Conservation (phyloP, 2,329 filamentous ascomycete genomes). For the Sporothrix globosa region DNA sequence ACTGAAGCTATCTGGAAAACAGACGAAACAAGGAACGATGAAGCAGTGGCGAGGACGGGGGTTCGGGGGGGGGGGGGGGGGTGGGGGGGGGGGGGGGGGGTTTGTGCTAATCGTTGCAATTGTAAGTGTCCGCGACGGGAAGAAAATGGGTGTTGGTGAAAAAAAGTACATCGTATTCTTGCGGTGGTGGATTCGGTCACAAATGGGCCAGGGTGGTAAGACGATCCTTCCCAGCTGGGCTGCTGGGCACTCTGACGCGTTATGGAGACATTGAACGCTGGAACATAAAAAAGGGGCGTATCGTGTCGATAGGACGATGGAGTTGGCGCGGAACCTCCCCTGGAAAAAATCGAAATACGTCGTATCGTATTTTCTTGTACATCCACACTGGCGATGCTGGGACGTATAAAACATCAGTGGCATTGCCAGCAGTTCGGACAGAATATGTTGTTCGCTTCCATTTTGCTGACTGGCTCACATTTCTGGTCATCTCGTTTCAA, state of each 20-base stretch:
- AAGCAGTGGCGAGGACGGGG: background rate
- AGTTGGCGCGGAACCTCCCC: conserved; percentile 1
- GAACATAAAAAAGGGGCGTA: conserved; percentile 1
- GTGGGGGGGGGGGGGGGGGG: too few relatives aligned
- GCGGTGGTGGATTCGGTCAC: background rate
- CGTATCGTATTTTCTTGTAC: background rate
- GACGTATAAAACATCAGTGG: too few relatives aligned
- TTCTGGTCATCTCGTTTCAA: too few relatives aligned
- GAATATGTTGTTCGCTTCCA: too few relatives aligned
- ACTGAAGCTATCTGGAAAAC: too few relatives aligned
- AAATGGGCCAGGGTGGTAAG: background rate
- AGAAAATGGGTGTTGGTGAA: background rate
- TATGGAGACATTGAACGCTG: background rate
- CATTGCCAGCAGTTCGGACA: too few relatives aligned
- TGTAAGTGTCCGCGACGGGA: background rate
- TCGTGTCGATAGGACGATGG: conserved; percentile 8
- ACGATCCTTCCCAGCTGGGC: conserved; percentile 14
- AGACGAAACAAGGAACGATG: too few relatives aligned
- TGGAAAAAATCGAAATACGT: background rate
- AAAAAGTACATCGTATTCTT: background rate
- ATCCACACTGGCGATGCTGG: background rate
- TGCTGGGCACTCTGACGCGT: background rate
- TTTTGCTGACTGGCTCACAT: too few relatives aligned
- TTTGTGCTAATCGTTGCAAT: background rate
- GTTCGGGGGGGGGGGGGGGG: too few relatives aligned